Evolutionary conservation across 768 basidiomycete genomes (phyloP), one percentile per base, ranked within the genome.

Genomic region (Boletellus ananiceps): DNA sequence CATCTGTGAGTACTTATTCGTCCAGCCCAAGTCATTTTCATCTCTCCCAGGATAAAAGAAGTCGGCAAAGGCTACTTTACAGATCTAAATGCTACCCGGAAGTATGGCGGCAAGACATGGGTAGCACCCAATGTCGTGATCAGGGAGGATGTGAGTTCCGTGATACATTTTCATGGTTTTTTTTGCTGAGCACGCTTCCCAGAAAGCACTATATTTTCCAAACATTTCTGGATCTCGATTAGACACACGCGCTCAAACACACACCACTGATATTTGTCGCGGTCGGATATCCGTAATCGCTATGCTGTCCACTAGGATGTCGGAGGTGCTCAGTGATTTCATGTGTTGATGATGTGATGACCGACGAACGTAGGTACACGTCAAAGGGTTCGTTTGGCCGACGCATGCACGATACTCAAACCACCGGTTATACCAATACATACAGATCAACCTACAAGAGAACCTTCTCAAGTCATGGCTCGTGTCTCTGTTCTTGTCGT

Each of bases 141-240:
- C 54, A 82, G 84, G 25, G 89, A 93, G 71, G 91, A 95, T 56
- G 94, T 94, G 62, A 57, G 88, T 76, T 25, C 9, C 18, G n/a
- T 38, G 40, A 23, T 39, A 16, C 32, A 12, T 31, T 21, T 42
- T 16, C 33, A 9, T 23, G 12, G 12, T n/a, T 25, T 35, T 3
- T 19, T 9, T 3, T 4, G 47, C 35, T 50, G 25, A 52, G n/a
- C 3, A 43, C 11, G 18, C 3, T 16, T 15, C 12, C 5, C 62
- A 98, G 94, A 88, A 84, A 84, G 83, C 95, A 14, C 72, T 94
- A 3, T 96, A 93, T 69, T 84, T 97, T 48, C 95, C 95, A 3
- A 83, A 96, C 61, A 80, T 98, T 23, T 68, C 70, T 2, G 95
- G 95, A 0, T 84, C 79, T 41, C 75, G 81, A 23, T 66, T 98